Conservation (phyloP, 306 rosid species). For the Cucurbita ficifolia region DNA sequence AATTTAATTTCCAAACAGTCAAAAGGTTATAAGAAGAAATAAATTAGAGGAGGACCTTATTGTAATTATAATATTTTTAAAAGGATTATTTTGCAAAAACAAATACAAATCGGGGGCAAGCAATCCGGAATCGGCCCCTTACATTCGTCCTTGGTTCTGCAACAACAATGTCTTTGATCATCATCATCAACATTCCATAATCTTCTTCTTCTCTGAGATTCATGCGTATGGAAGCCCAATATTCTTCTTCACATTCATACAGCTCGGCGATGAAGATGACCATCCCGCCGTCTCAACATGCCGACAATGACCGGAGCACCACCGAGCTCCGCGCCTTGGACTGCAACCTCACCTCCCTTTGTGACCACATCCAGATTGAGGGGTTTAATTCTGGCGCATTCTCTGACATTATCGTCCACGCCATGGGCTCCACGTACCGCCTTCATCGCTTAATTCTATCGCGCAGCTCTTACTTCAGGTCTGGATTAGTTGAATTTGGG, state of each 20-base stretch:
- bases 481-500: background rate
- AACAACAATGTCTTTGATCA: background rate
- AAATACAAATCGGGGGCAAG: background rate
- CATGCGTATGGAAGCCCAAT: constrained; percentile 25
- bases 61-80: background rate
- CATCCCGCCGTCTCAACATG: constrained; percentile 44
- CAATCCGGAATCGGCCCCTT: background rate
- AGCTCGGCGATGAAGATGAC: constrained; percentile 49
- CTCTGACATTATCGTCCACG: constrained; percentile 70
- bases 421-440: constrained; percentile 77
- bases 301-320: constrained; percentile 52
- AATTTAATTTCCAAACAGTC: too few species aligned
- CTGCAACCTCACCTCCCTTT: constrained; percentile 87
- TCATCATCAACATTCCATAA: background rate
- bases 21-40: too few species aligned
- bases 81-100: background rate
- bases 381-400: constrained; percentile 82
- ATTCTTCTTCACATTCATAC: constrained; percentile 21
- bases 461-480: constrained; percentile 98
- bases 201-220: background rate
- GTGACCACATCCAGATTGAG: constrained; percentile 84
- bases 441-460: constrained; percentile 94
- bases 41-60: background rate
- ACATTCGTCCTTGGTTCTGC: background rate
- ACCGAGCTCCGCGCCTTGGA: constrained; percentile 64